Percentiles rank a stretch among this genome's conserved stretches.
Evolutionary conservation across 2,329 filamentous ascomycete species (phyloP).

Genomic region (Aspergillus quadricinctus): DNA sequence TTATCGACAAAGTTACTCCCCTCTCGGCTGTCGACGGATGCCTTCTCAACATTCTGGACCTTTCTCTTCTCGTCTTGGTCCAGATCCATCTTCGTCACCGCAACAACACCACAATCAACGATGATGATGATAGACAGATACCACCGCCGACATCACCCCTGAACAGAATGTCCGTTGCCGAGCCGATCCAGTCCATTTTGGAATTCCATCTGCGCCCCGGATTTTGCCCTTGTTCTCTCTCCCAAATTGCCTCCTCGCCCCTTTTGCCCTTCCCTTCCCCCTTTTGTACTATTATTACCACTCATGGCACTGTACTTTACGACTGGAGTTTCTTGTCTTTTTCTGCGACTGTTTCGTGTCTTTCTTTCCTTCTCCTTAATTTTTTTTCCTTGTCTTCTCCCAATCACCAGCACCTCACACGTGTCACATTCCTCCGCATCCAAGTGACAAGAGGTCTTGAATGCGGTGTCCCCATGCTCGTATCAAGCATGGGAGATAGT

Average conservation of each 20-base stretch:
- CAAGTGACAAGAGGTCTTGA: not conserved
- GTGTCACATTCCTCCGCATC: conserved; percentile 12
- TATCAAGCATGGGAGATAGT: conserved; percentile 2
- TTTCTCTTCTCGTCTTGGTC: not conserved
- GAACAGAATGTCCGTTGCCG: not conserved
- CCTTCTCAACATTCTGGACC: not conserved
- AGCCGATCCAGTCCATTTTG: not conserved
- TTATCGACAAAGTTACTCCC: not conserved
- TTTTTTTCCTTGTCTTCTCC: conserved; percentile 1
- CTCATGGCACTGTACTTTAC: not conserved
- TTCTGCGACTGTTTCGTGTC: not conserved
- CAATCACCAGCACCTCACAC: conserved; percentile 6
- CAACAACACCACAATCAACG: not conserved
- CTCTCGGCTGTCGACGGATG: not conserved
- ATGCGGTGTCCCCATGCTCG: not conserved
- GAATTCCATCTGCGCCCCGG: not conserved
- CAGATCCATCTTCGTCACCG: not conserved
- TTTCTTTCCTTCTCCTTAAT: conserved; percentile 4
- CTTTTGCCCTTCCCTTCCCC: conserved; percentile 1
- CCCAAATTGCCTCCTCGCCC: not conserved
- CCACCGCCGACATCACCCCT: not conserved
- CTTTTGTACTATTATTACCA: not conserved
- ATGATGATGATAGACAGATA: not conserved
- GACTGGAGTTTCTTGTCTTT: not conserved
- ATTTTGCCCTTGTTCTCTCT: not conserved